Evolutionary conservation across 768 basidiomycete genomes (phyloP), one percentile per base, ranked within the genome.

Genomic region (Naematelia encephala): DNA sequence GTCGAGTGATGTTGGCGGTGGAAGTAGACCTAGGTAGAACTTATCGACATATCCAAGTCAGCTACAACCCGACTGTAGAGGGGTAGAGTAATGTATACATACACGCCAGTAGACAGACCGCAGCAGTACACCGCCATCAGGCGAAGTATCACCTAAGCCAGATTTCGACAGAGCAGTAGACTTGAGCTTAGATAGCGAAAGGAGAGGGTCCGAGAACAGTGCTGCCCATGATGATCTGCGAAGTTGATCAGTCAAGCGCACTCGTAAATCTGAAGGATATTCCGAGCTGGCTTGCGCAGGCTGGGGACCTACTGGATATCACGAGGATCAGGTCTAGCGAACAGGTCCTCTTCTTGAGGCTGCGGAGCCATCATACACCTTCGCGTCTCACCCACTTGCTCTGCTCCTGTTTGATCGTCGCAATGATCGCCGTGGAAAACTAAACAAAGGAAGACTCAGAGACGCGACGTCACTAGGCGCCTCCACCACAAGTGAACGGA

Each of bases 91-190:
- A n/a, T n/a, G n/a, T n/a, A n/a, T n/a, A 64, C 69, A 61, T 30
- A 76, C 67, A 29, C 76, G 50, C 76, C 76, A 77, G 51, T 74
- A 71, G 0, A 77, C 64, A 1, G 72, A 74, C 1, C 76, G 58
- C 27, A 77, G 56, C 0, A 63, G 28, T 26, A 75, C 54, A 1
- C 67, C 66, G 19, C 74, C 74, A 51, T 67, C 67, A 4, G 42
- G 23, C 3, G 39, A 54, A 2, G 45, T 51, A 43, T 63, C 63
- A 3, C 69, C 69, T 25, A 74, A 16, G 10, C 72, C 72, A 3
- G 10, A 26, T 51, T 64, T 65, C 10, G 63, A 60, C 25, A 67
- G 19, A 5, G 62, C 72, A 5, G 29, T 48, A 13, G 63, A 42
- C 42, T 61, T 66, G 4, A 74, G 57, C 13, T 49, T 29, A 3